Base-by-base conservation (phyloP, 1,139 yeast species). In the Martiniozyma asiatica region DNA sequence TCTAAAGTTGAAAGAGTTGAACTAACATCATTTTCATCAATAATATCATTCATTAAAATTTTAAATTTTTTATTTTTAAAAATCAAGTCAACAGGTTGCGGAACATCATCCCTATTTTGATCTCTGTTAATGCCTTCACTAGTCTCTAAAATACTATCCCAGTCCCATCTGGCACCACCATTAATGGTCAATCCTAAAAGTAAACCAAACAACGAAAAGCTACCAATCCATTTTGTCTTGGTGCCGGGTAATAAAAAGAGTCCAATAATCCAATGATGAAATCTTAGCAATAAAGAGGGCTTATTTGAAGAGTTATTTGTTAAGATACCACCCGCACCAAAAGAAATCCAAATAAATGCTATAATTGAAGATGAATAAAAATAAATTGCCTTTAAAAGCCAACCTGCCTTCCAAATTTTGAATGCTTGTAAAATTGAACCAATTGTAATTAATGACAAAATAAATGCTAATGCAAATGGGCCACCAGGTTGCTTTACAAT, bases 131-230 rank as follows among this genome's bases (percentile, higher is more conserved):
- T 32, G 6, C 14, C 16, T 9, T 11, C 25, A 5, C 14, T 19
- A 14, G 15, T 25, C 16, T 28, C 35, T 7, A 32, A 25, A 4
- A 32, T 11, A 20, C 32, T 28, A 3, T 93, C 97, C 46, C 79
- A 74, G 32, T 92, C 96, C 98, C 98, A 87, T 36, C 93, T 62
- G 0, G 94, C 74, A 2, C 84, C 73, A 0, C 98, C 98, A 14
- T 89, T 78, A 7, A 85, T 63, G 34, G 80, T 67, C 22, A 87
- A 59, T 0, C 97, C 98, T 1, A 82, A 52, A 16, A 89, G 58
- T 2, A 89, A 65, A 2, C 97, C 97, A 50, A 85, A 95, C 48
- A 84, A 78, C 14, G 72, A 40, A 31, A 78, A 59, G 0, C 85
- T 85, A 0, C 81, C 64, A 26, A 69, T 47, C 1, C 93, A 85